Percentiles rank a stretch among this genome's conserved stretches.
Conservation (phyloP, 768 basidiomycete genomes). For the Termitomyces heimii region DNA sequence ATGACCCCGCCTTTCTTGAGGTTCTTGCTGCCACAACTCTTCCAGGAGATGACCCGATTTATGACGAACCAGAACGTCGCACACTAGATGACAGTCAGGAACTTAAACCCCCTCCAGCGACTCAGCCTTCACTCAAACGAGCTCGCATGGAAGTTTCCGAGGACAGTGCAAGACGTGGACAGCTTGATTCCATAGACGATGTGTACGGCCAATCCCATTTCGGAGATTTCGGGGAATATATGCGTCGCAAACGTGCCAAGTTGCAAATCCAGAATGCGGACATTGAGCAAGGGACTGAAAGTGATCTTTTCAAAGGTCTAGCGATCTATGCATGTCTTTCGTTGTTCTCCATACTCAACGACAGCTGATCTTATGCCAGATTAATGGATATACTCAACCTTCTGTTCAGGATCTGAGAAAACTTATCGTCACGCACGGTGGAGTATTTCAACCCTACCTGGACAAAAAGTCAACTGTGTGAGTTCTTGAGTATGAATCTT, state of each 20-base stretch:
- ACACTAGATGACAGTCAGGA: conserved; percentile 19
- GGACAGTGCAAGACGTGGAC: conserved; percentile 11
- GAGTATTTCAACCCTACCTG: conserved; percentile 77
- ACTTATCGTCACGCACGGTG: conserved; percentile 79
- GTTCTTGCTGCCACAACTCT: conserved; percentile 39
- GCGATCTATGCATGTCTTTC: conserved; percentile 68
- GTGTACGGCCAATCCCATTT: conserved; percentile 78
- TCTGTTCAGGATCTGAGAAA: conserved; percentile 80
- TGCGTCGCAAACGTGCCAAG: conserved; percentile 87
- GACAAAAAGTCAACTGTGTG: conserved; percentile 73
- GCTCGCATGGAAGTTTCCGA: conserved; percentile 22
- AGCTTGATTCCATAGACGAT: conserved; percentile 22
- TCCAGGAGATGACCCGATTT: conserved; percentile 35
- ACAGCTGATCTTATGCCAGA: conserved; percentile 35
- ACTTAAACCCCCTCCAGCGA: conserved; percentile 29
- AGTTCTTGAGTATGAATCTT: conserved; percentile 18
- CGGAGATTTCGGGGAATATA: conserved; percentile 83
- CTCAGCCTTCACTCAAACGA: conserved; percentile 38
- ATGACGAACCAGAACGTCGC: background rate
- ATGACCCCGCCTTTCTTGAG: conserved; percentile 47
- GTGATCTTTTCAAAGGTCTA: conserved; percentile 63
- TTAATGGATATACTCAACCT: conserved; percentile 87
- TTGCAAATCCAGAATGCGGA: conserved; percentile 72
- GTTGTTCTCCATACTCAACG: background rate
- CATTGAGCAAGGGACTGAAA: conserved; percentile 17